Percentiles rank a stretch among this genome's conserved stretches.
Conservation (phyloP, 352 stramenopile species). For the Halophytophthora polymorphica region DNA sequence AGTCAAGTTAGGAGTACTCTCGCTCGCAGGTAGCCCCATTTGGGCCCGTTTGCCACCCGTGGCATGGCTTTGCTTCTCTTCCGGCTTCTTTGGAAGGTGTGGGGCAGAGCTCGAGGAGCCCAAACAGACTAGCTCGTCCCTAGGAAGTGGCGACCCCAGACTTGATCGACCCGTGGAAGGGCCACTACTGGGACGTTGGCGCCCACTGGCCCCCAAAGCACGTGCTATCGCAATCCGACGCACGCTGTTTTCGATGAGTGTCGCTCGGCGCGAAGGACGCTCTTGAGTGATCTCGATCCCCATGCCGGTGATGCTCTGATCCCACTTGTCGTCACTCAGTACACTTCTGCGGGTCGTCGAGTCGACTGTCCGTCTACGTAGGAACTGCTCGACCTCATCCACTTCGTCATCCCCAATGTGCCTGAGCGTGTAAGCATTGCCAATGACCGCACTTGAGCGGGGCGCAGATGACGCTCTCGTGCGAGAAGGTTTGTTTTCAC, state of each 20-base stretch:
- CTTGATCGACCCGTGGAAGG: too few species aligned
- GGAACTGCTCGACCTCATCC: constrained; percentile 53
- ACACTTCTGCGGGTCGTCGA: constrained; percentile 28
- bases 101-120: too few species aligned
- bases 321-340: constrained; percentile 34
- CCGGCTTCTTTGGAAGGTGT: too few species aligned
- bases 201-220: constrained; percentile 1
- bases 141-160: too few species aligned
- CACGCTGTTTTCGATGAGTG: constrained; percentile 8
- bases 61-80: too few species aligned
- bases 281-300: constrained; percentile 56
- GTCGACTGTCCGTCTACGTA: constrained; percentile 32
- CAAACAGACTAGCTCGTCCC: too few species aligned
- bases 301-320: constrained; percentile 44
- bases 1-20: too few species aligned
- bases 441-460: constrained; percentile 24
- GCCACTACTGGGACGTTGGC: too few species aligned
- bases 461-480: constrained; percentile 18
- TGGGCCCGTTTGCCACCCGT: too few species aligned
- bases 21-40: too few species aligned
- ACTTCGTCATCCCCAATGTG: constrained; percentile 7
- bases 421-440: constrained; percentile 23
- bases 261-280: constrained; percentile 21
- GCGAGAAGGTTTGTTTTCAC: constrained; percentile 8
- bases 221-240: constrained; percentile 17